Conservation (phyloP, 2,329 filamentous ascomycete species). For the Fusarium oligoseptatum region DNA sequence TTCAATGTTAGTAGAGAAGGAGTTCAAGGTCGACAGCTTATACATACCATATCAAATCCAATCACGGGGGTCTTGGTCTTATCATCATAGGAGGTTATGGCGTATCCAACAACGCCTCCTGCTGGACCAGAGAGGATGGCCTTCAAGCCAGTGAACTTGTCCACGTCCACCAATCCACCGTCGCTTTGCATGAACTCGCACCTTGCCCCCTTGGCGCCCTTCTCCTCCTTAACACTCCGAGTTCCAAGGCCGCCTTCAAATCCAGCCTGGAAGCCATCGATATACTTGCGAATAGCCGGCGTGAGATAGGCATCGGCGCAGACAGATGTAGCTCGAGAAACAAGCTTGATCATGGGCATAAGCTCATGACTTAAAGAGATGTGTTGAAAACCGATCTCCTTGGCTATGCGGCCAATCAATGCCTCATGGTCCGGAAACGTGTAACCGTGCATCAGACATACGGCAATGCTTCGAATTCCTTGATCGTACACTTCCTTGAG, state of each 20-base stretch:
- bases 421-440: constrained; percentile 91
- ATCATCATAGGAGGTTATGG: constrained; percentile 89
- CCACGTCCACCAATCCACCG: constrained; percentile 79
- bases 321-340: constrained; percentile 58
- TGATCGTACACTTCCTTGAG: constrained; percentile 73
- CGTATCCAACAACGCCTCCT: constrained; percentile 94
- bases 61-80: constrained; percentile 88
- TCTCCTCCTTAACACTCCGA: constrained; percentile 76
- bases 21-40: not conserved
- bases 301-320: constrained; percentile 61
- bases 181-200: constrained; percentile 98
- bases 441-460: constrained; percentile 93
- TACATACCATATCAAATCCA: constrained; percentile 85
- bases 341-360: constrained; percentile 61
- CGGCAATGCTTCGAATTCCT: constrained; percentile 84
- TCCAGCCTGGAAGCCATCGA: constrained; percentile 82
- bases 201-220: constrained; percentile 76
- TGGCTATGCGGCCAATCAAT: constrained; percentile 79
- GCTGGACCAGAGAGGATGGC: constrained; percentile 91
- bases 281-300: constrained; percentile 57
- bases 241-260: constrained; percentile 86
- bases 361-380: constrained; percentile 69
- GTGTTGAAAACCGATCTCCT: constrained; percentile 80
- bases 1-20: constrained; percentile 32
- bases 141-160: constrained; percentile 85